Evolutionary conservation across 345 rosid genomes (phyloP).

Genomic region (Firmiana major): DNA sequence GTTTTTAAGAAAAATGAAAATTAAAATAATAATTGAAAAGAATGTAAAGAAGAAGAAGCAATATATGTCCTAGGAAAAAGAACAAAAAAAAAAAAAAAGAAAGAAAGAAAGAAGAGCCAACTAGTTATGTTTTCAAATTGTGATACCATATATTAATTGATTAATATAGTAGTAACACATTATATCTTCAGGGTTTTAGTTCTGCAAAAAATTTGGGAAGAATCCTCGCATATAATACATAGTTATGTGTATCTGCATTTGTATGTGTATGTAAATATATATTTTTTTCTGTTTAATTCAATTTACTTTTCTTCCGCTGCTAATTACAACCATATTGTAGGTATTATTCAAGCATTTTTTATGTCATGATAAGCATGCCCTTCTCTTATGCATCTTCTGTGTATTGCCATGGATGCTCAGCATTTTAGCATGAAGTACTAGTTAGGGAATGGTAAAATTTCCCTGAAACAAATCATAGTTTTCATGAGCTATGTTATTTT

Average conservation of each 20-base stretch:
- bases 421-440: neutral
- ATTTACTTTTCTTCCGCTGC: neutral
- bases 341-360: constrained; percentile 1
- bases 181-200: too few relatives aligned
- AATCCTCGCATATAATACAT: neutral
- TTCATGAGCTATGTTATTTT: neutral
- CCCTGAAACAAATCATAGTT: neutral
- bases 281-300: neutral
- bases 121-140: neutral
- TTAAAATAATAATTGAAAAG: neutral
- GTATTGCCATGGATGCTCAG: neutral
- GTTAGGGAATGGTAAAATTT: neutral
- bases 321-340: neutral
- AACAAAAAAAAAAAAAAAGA: too few relatives aligned
- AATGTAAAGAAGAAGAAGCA: neutral
- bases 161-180: neutral
- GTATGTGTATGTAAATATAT: neutral
- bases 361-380: neutral
- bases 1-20: neutral
- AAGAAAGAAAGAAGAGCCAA: neutral
- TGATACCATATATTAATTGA: neutral
- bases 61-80: neutral
- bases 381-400: neutral
- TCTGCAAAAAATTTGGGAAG: neutral
- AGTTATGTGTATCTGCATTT: neutral